Conservation (phyloP, 306 rosid species). For the Cicer judaicum region DNA sequence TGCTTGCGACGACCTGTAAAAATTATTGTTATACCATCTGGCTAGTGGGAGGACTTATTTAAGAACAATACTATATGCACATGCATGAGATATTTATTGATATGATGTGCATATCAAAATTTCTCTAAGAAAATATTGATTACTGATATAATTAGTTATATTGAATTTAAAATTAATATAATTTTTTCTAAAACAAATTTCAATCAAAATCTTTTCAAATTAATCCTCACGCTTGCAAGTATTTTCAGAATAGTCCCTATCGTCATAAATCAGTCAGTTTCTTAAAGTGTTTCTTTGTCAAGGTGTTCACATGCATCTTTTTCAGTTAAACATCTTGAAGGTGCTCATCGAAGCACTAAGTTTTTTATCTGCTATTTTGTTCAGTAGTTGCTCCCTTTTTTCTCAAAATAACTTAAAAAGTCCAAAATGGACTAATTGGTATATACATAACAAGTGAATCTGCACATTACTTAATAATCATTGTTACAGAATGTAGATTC, state of each 20-base stretch:
- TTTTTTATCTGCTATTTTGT: constrained; percentile 3
- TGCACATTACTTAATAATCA: too few relatives aligned
- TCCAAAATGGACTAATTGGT: not conserved
- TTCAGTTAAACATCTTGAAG: not conserved
- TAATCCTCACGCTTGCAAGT: not conserved
- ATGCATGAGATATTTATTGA: not conserved
- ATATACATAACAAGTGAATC: not conserved
- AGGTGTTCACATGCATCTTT: not conserved
- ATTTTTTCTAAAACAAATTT: too few relatives aligned
- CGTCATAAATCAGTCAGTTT: not conserved
- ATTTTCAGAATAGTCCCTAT: not conserved
- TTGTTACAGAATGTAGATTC: not conserved
- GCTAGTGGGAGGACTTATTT: constrained; percentile 21
- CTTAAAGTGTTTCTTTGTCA: not conserved
- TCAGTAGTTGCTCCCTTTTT: not conserved
- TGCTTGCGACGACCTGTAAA: constrained; percentile 55
- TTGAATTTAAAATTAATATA: not conserved
- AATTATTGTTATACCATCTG: not conserved
- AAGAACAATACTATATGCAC: constrained; percentile 9
- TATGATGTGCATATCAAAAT: not conserved
- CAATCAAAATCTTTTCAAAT: not conserved
- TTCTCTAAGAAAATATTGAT: constrained; percentile 8
- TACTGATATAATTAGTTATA: not conserved
- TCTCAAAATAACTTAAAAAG: not conserved
- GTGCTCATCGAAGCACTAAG: not conserved